Evolutionary conservation across 2,329 filamentous ascomycete species (phyloP).

Genomic region (Plenodomus biglobosus): DNA sequence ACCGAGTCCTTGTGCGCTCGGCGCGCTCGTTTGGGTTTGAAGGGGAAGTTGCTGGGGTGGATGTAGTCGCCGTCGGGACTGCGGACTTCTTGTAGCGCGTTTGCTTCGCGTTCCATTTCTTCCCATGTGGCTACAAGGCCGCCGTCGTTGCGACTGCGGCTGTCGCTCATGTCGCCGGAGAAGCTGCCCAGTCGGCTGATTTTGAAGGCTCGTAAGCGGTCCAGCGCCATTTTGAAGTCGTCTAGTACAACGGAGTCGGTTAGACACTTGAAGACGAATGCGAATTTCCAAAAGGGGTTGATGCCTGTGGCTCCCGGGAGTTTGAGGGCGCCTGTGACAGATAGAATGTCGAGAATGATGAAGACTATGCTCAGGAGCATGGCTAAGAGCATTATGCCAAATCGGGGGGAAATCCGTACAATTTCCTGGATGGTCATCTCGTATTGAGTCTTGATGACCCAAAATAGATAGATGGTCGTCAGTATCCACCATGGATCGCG

Average conservation of each 20-base stretch:
- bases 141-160: conserved; percentile 33
- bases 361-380: conserved; percentile 65
- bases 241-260: conserved; percentile 68
- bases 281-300: conserved; percentile 67
- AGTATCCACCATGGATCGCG: conserved; percentile 71
- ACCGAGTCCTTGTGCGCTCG: conserved; percentile 31
- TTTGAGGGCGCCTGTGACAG: conserved; percentile 56
- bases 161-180: conserved; percentile 40
- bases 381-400: conserved; percentile 61
- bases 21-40: conserved; percentile 22
- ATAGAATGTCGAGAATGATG: conserved; percentile 62
- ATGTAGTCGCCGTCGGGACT: conserved; percentile 39
- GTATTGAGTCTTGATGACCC: conserved; percentile 64
- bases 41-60: conserved; percentile 32
- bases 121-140: conserved; percentile 40
- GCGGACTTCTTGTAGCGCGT: conserved; percentile 23
- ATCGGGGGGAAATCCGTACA: conserved; percentile 63
- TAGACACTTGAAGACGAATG: conserved; percentile 67
- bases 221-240: conserved; percentile 65
- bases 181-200: conserved; percentile 45
- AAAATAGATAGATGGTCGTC: conserved; percentile 61
- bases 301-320: conserved; percentile 54
- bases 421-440: conserved; percentile 61
- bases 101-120: conserved; percentile 35
- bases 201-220: conserved; percentile 50